Conservation (phyloP, 2,329 filamentous ascomycete genomes). For the Penicillium sumatraense region DNA sequence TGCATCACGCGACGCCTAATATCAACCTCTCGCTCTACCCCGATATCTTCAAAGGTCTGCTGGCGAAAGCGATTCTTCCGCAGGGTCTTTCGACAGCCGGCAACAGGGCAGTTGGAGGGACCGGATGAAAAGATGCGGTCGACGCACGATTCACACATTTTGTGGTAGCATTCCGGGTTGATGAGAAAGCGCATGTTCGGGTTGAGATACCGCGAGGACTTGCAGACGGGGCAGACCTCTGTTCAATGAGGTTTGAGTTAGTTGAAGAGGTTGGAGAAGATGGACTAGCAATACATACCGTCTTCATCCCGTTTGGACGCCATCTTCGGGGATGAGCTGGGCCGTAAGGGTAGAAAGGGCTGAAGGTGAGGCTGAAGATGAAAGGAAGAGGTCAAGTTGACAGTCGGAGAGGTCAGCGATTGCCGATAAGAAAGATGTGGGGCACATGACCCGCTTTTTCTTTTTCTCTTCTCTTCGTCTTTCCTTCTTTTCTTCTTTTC, state of each 20-base stretch:
- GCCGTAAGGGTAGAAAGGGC: neutral
- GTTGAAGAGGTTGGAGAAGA: neutral
- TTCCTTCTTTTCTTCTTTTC: constrained; percentile 9
- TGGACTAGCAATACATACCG: constrained; percentile 32
- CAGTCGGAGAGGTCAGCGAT: constrained; percentile 15
- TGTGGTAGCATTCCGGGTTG: constrained; percentile 98
- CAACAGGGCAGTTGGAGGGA: constrained; percentile 89
- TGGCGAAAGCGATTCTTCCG: constrained; percentile 81
- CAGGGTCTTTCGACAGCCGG: constrained; percentile 83
- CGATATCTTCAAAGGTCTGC: constrained; percentile 87
- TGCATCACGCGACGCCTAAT: constrained; percentile 77
- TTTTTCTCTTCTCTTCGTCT: constrained; percentile 9
- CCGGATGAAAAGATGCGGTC: constrained; percentile 92
- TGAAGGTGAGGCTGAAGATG: neutral
- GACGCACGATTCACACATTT: constrained; percentile 96
- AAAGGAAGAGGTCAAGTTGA: neutral
- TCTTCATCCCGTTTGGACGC: constrained; percentile 46
- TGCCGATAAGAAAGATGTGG: constrained; percentile 1
- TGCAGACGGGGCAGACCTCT: constrained; percentile 97
- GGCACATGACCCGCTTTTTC: constrained; percentile 23
- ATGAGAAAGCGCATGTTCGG: constrained; percentile 92
- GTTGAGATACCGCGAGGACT: constrained; percentile 94
- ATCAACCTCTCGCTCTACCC: constrained; percentile 91
- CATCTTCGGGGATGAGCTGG: constrained; percentile 18
- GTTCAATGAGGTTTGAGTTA: neutral